These are phyloP conservation scores for Xylaria sp. DNA, from an alignment of 2,329 filamentous ascomycete species.

Conservation along the genomic window DNA sequence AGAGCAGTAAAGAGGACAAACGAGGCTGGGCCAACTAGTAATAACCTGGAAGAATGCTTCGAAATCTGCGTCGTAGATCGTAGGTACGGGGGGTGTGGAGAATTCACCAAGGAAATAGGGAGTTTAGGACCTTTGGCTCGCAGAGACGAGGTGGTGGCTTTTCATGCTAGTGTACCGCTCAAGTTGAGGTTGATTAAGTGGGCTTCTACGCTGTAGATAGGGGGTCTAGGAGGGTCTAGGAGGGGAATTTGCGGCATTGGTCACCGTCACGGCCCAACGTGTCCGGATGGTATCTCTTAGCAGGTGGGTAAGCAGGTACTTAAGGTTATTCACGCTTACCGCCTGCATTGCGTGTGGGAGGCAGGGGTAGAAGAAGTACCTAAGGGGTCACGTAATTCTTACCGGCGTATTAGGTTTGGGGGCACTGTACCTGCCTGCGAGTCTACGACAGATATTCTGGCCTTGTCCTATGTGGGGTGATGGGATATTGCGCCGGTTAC, in stretches of 20 bases:
- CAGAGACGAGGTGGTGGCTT: slow-evolving; percentile 21
- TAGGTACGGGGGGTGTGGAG: slow-evolving; percentile 16
- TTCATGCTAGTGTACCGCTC: not conserved
- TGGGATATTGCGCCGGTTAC: not conserved
- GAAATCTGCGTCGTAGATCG: slow-evolving; percentile 9
- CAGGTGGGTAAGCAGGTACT: no score
- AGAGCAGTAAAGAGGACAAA: slow-evolving; percentile 3
- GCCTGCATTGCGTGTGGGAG: not conserved
- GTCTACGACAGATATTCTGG: no score
- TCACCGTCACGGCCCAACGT: slow-evolving; percentile 15
- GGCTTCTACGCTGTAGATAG: not conserved
- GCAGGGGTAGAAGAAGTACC: not conserved
- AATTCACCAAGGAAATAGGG: slow-evolving; percentile 15
- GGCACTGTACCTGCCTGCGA: not conserved
- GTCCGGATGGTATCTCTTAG: no score
- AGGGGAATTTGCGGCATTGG: slow-evolving; percentile 13
- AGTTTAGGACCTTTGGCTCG: slow-evolving; percentile 15
- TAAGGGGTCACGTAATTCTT: not conserved
- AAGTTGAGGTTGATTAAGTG: not conserved
- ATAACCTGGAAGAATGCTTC: slow-evolving; percentile 8
- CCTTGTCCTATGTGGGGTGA: not conserved
- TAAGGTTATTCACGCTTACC: not conserved
- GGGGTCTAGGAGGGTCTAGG: not conserved
- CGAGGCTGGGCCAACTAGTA: slow-evolving; percentile 22
- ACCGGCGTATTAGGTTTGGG: no score